These are phyloP conservation scores for Leccinum pellstonianum DNA, from an alignment of 768 basidiomycete species.

Conservation along the genomic window DNA sequence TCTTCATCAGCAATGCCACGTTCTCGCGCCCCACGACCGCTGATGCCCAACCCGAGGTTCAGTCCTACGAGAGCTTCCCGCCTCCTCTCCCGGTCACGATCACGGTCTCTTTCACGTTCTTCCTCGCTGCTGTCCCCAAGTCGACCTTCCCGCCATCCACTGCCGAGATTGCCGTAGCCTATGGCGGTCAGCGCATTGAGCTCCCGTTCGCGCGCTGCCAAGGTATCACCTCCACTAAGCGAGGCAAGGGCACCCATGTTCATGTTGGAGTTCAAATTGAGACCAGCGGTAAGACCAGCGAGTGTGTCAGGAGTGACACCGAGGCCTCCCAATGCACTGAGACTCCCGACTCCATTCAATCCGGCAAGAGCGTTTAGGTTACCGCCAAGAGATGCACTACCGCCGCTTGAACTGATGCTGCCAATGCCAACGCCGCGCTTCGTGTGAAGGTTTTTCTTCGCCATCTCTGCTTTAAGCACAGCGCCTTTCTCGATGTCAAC, in stretches of 20 bases:
- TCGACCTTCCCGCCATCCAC: constrained; percentile 38
- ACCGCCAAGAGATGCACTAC: constrained; percentile 28
- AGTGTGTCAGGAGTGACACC: constrained; percentile 30
- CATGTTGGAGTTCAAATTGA: constrained; percentile 29
- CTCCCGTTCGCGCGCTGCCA: constrained; percentile 48
- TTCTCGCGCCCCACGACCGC: constrained; percentile 56
- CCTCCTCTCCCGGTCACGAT: constrained; percentile 40
- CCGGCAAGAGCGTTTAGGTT: constrained; percentile 25
- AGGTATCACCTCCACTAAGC: constrained; percentile 23
- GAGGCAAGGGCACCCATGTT: constrained; percentile 29
- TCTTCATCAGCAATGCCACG: constrained; percentile 60
- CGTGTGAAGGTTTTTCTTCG: constrained; percentile 98
- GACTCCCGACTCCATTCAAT: constrained; percentile 29
- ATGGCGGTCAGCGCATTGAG: constrained; percentile 47
- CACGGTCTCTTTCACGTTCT: constrained; percentile 48
- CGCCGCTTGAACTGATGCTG: constrained; percentile 30
- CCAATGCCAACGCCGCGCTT: constrained; percentile 84
- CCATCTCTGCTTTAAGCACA: constrained; percentile 97
- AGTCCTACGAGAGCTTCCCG: constrained; percentile 45
- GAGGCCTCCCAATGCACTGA: constrained; percentile 24
- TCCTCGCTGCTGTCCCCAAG: constrained; percentile 34
- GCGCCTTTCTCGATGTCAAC: constrained; percentile 93
- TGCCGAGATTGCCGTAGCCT: constrained; percentile 37
- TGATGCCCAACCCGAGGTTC: constrained; percentile 28
- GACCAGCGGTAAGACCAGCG: constrained; percentile 30